phyloP scores from a whole-genome alignment of 768 basidiomycete species.

The Coprinopsis strossmayeri region DNA sequence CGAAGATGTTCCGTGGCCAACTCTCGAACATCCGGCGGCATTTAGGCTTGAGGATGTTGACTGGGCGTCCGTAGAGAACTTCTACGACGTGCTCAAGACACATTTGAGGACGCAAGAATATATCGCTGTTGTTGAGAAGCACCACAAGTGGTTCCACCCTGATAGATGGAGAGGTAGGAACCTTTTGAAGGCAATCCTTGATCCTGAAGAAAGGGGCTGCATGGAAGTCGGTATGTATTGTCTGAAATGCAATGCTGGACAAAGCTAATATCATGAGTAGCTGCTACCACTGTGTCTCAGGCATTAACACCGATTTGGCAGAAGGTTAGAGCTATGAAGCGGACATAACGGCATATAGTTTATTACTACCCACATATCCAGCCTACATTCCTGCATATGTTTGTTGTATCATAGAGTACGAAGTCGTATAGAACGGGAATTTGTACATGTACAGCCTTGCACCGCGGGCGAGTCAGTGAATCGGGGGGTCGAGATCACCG shows the following conservation, averaged over 20 bases:
- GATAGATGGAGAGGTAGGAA: conserved; percentile 72
- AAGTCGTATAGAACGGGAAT: no score
- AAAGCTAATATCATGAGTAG: conserved; percentile 14
- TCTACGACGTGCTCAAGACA: conserved; percentile 49
- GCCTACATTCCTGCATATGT: no score
- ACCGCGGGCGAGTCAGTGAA: neutral
- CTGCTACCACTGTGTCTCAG: conserved; percentile 64
- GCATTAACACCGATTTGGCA: conserved; percentile 68
- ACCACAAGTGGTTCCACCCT: conserved; percentile 71
- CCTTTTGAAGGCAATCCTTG: conserved; percentile 49
- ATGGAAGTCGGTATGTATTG: conserved; percentile 56
- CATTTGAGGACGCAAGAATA: conserved; percentile 58
- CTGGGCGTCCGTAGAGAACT: conserved; percentile 64
- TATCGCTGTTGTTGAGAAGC: conserved; percentile 59
- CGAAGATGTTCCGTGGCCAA: conserved; percentile 72
- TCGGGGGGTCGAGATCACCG: no score
- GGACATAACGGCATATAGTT: no score
- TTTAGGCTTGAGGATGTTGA: conserved; percentile 59
- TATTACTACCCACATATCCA: no score
- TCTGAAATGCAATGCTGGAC: neutral
- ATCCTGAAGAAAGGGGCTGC: conserved; percentile 51
- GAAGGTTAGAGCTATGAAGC: conserved; percentile 25
- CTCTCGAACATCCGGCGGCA: conserved; percentile 43
- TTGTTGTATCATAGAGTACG: no score
- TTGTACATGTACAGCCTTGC: conserved; percentile 1